Percentiles rank a stretch among this genome's conserved stretches.
These are phyloP conservation scores for Pisolithus tinctorius DNA, from an alignment of 768 basidiomycete species.

Conservation along the genomic window DNA sequence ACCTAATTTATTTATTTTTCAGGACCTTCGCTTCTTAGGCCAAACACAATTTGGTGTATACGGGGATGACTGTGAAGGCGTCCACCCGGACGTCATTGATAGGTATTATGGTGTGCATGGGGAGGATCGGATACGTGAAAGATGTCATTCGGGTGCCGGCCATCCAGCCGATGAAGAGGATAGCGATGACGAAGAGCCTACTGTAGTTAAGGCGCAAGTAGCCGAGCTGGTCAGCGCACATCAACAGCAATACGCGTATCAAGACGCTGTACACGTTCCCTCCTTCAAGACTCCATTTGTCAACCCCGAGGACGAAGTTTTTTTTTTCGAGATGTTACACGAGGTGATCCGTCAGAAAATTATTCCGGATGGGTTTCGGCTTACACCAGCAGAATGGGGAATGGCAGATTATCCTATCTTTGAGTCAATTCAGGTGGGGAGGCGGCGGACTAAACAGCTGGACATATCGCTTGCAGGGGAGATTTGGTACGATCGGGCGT, in stretches of 20 bases:
- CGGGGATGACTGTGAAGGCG: slow-evolving; percentile 6
- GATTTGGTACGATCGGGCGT: slow-evolving; percentile 8
- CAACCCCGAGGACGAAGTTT: neutral
- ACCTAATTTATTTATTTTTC: too few relatives aligned
- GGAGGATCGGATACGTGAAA: too few relatives aligned
- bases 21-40: slow-evolving; percentile 10
- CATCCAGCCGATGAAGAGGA: neutral
- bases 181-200: neutral
- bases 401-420: slow-evolving; percentile 4
- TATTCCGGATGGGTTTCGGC: slow-evolving; percentile 8
- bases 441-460: slow-evolving; percentile 1
- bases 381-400: slow-evolving; percentile 14
- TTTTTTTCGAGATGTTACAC: slow-evolving; percentile 1
- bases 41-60: slow-evolving; percentile 7
- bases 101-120: slow-evolving; percentile 11
- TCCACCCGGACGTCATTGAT: slow-evolving; percentile 11
- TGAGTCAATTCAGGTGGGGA: slow-evolving; percentile 7
- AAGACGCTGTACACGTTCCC: slow-evolving; percentile 2
- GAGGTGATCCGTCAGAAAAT: neutral
- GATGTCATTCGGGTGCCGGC: neutral
- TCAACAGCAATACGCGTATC: neutral
- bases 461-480: neutral
- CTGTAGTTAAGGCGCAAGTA: too few relatives aligned
- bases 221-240: neutral
- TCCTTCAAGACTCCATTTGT: slow-evolving; percentile 6